Conservation (phyloP, 768 basidiomycete genomes). For the Mycena leptocephala region DNA sequence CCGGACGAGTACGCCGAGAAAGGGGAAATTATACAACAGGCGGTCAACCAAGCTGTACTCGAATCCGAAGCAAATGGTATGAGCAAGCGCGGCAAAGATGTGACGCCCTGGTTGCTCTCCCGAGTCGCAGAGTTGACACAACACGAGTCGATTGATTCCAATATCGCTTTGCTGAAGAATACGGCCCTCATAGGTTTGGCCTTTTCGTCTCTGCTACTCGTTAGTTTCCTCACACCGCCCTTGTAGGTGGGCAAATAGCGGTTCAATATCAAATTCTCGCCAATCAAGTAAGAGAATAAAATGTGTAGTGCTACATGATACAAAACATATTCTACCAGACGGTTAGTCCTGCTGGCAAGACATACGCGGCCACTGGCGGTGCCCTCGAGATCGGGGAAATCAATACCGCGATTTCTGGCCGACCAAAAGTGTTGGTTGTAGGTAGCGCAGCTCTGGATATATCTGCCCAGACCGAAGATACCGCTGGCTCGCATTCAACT, state of each 20-base stretch:
- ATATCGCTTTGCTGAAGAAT: constrained; percentile 92
- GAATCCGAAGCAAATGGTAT: constrained; percentile 91
- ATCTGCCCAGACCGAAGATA: constrained; percentile 67
- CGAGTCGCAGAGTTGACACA: constrained; percentile 87
- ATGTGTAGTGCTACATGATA: constrained; percentile 15
- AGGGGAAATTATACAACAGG: constrained; percentile 81
- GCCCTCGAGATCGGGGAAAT: background rate
- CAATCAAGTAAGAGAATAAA: constrained; percentile 51
- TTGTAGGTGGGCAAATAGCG: constrained; percentile 84
- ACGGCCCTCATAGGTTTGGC: constrained; percentile 87
- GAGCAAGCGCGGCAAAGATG: constrained; percentile 88
- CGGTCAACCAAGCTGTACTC: constrained; percentile 86
- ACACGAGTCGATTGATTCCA: constrained; percentile 81
- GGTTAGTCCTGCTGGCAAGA: constrained; percentile 3
- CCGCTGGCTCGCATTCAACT: constrained; percentile 74
- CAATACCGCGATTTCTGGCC: background rate
- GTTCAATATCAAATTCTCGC: constrained; percentile 77
- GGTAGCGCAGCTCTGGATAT: constrained; percentile 95
- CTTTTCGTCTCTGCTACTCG: background rate
- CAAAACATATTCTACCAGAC: constrained; percentile 23
- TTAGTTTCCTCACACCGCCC: constrained; percentile 8
- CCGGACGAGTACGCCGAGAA: constrained; percentile 79
- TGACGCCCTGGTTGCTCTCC: constrained; percentile 93
- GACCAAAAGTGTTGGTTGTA: constrained; percentile 76
- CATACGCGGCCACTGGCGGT: background rate